Evolutionary conservation across 805 yeast genomes (phyloP).

Genomic region (Metschnikowia lachancei): DNA sequence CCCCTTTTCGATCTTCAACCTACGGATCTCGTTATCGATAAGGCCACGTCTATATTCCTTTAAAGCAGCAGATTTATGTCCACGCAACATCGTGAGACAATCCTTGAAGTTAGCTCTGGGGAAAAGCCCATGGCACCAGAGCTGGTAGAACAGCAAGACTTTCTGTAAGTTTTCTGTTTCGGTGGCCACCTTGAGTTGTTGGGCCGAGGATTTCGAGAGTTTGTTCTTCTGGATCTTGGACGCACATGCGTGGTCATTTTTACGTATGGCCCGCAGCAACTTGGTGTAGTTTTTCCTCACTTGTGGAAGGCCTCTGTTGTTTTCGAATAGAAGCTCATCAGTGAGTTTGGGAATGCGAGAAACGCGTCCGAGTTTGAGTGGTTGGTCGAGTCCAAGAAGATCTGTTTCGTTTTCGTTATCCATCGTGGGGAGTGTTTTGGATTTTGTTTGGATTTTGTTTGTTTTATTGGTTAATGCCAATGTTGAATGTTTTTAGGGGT

Average conservation of each 20-base stretch:
- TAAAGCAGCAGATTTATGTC: constrained; percentile 14
- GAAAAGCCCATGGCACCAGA: constrained; percentile 43
- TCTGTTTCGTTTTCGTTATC: constrained; percentile 18
- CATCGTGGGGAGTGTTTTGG: too few relatives aligned
- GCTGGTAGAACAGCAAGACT: constrained; percentile 41
- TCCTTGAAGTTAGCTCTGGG: constrained; percentile 21
- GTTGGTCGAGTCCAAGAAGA: constrained; percentile 36
- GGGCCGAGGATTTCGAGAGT: constrained; percentile 16
- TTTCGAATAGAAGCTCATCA: constrained; percentile 36
- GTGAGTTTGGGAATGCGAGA: constrained; percentile 38
- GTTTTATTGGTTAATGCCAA: too few relatives aligned
- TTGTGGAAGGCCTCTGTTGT: constrained; percentile 33
- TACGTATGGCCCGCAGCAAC: constrained; percentile 26
- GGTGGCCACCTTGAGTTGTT: constrained; percentile 26
- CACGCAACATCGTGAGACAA: constrained; percentile 18
- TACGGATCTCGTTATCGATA: constrained; percentile 16
- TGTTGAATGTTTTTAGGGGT: too few relatives aligned
- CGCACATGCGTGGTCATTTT: constrained; percentile 24
- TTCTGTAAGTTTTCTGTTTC: constrained; percentile 36
- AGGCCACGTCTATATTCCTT: constrained; percentile 17
- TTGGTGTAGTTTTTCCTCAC: constrained; percentile 31
- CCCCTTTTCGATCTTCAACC: constrained; percentile 21
- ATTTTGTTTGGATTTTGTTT: too few relatives aligned
- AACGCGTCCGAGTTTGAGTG: constrained; percentile 32
- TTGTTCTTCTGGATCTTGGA: constrained; percentile 18